These are phyloP conservation scores for Hyparrhenia diplandra DNA, from an alignment of 176 grass and related monocot genomes.

Conservation along the genomic window DNA sequence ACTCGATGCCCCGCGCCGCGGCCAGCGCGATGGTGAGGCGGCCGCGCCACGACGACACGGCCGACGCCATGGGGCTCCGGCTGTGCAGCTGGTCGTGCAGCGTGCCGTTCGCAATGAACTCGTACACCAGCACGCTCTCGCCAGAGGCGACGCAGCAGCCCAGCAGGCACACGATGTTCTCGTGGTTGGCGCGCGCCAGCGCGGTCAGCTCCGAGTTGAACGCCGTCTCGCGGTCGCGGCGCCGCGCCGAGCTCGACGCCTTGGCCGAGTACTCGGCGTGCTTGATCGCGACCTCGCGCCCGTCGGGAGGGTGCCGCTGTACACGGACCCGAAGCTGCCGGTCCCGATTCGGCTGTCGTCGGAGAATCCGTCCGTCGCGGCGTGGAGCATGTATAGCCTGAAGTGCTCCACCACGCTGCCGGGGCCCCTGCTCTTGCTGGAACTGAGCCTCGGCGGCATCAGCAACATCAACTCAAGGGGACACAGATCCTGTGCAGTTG, in stretches of 20 bases:
- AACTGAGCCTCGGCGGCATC: constrained; percentile 14
- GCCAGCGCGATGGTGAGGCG: constrained; percentile 70
- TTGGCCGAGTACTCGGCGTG: constrained; percentile 42
- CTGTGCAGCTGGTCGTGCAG: constrained; percentile 86
- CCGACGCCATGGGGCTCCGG: constrained; percentile 32
- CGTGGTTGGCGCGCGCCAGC: constrained; percentile 82
- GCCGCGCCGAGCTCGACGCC: constrained; percentile 48
- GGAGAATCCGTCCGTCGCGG: constrained; percentile 60
- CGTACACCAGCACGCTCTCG: constrained; percentile 78
- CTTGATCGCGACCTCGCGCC: constrained; percentile 75
- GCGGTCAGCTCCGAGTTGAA: constrained; percentile 78
- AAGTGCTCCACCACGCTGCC: constrained; percentile 57
- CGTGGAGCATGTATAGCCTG: constrained; percentile 38
- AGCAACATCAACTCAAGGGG: too few relatives aligned
- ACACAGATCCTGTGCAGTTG: too few relatives aligned
- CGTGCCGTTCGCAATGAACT: constrained; percentile 84
- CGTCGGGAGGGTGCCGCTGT: constrained; percentile 60
- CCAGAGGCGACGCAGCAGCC: constrained; percentile 68
- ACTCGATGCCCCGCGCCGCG: constrained; percentile 84
- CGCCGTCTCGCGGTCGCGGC: constrained; percentile 60
- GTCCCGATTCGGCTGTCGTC: constrained; percentile 61
- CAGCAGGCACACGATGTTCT: constrained; percentile 81
- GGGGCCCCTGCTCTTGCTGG: constrained; percentile 23
- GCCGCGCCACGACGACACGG: constrained; percentile 38
- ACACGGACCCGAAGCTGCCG: constrained; percentile 92